Evolutionary conservation across 805 yeast species (phyloP), one percentile per base, ranked within the genome.

Genomic region (Wickerhamiella azymoides): DNA sequence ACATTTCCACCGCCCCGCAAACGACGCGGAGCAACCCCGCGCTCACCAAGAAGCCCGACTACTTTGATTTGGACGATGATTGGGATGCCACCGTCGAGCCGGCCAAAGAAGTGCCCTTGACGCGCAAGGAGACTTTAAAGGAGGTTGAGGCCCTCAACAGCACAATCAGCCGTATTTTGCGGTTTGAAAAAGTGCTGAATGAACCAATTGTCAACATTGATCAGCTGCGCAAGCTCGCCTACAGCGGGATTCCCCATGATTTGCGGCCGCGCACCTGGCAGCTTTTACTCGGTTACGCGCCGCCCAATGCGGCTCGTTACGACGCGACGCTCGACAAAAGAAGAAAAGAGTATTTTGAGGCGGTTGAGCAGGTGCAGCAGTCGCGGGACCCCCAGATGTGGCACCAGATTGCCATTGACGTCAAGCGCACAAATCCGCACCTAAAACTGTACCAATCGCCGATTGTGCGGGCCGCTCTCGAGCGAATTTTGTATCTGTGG

Each of bases 391-490:
- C 76, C 52, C 76, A 78, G 36, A 77, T 94, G 47, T 89, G 94
- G 83, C 97, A 92, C 66, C 98, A 89, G 66, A 88, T 89, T 52
- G 80, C 80, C 49, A 92, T 92, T 50, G 98, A 89, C 62, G 84
- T 92, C 18, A 94, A 94, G 40, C 72, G 98, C 59, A 89, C 98
- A 0, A 85, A 85, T 55, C 97, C 96, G 4, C 76, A 78, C 40
- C 74, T 86, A 43, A 76, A 74, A 49, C 69, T 89, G 32, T 89
- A 89, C 57, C 70, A 80, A 13, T 74, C 60, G 54, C 73, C 73
- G 17, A 66, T 78, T 2, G 84, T 92, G 0, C 97, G 89, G 54
- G 66, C 77, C 46, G 76, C 93, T 13, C 66, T 89, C 49, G 86
- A 88, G 55, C 76, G 81, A 53, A 77, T 92, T 9, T 65, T 89